Evolutionary conservation across 1,139 yeast species (phyloP), one percentile per base, ranked within the genome.

Genomic region (Debaryomyces psychrophilus): DNA sequence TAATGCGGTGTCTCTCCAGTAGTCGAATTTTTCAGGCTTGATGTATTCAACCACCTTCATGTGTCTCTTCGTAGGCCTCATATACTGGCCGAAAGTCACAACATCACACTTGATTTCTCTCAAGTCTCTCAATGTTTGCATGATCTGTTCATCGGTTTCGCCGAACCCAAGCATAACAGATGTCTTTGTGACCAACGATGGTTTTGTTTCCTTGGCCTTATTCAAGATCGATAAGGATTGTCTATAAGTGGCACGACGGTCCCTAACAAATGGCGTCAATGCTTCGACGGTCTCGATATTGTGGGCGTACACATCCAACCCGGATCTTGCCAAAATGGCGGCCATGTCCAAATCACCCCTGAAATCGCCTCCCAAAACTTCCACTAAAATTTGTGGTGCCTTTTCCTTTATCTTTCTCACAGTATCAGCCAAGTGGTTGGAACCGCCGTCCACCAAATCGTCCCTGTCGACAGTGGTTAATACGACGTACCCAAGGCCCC

Each of bases 401-500:
- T 92, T 92, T 53, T 78, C 74, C 65, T 95, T 95, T 57, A 95
- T 92, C 60, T 81, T 82, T 55, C 69, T 70, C 12, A 95, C 97
- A 0, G 99, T 93, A 59, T 87, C 89, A 0, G 95, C 85, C 62
- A 95, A 81, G 68, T 95, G 99, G 50, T 81, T 75, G 2, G 97
- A 85, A 41, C 99, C 99, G 47, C 99, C 98, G 61, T 95, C 99
- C 1, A 76, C 59, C 56, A 93, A 75, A 67, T 95, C 99, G 66
- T 95, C 99, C 69, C 99, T 82, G 65, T 95, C 99, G 27, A 95
- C 99, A 1, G 99, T 92, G 18, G 99, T 95, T 55, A 95, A 75
- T 33, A 95, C 99, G 28, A 95, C 98, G 64, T 95, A 95, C 23
- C 99, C 99, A 53, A 95, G 78, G 1, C 98, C 99, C 99, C 99